These are phyloP conservation scores for Podila epicladia DNA, from an alignment of 192 early-diverging fungal genomes.

Conservation along the genomic window DNA sequence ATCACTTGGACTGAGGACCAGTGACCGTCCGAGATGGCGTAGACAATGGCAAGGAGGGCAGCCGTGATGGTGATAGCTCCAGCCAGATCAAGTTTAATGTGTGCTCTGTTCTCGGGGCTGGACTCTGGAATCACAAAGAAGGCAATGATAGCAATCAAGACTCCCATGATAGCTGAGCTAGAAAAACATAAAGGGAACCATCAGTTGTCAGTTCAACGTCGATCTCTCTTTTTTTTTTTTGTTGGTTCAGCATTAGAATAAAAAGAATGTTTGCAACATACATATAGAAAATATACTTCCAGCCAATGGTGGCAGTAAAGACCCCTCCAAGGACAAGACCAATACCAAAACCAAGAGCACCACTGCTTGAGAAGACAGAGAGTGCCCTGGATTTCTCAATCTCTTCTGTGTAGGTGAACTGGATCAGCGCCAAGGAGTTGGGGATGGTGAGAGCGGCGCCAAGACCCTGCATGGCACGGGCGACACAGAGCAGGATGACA, in stretches of 20 bases:
- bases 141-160: constrained; percentile 41
- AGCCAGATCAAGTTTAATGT: constrained; percentile 43
- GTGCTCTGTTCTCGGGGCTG: constrained; percentile 15
- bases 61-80: constrained; percentile 45
- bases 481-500: constrained; percentile 41
- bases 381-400: constrained; percentile 41
- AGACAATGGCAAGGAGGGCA: constrained; percentile 45
- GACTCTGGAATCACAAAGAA: constrained; percentile 50
- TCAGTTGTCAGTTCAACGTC: background rate
- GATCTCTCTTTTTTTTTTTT: background rate
- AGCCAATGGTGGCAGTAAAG: constrained; percentile 49
- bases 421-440: constrained; percentile 50
- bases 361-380: constrained; percentile 46
- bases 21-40: constrained; percentile 49
- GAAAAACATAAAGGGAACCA: too few relatives aligned
- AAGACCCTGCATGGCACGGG: constrained; percentile 49
- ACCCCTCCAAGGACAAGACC: constrained; percentile 52
- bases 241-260: background rate
- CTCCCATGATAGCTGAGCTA: constrained; percentile 51
- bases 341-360: constrained; percentile 44
- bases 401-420: constrained; percentile 42
- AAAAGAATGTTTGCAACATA: background rate
- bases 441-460: constrained; percentile 52
- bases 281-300: constrained; percentile 58
- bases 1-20: constrained; percentile 50